Evolutionary conservation across 345 rosid genomes (phyloP).

Genomic region (Hirschfeldia incana): DNA sequence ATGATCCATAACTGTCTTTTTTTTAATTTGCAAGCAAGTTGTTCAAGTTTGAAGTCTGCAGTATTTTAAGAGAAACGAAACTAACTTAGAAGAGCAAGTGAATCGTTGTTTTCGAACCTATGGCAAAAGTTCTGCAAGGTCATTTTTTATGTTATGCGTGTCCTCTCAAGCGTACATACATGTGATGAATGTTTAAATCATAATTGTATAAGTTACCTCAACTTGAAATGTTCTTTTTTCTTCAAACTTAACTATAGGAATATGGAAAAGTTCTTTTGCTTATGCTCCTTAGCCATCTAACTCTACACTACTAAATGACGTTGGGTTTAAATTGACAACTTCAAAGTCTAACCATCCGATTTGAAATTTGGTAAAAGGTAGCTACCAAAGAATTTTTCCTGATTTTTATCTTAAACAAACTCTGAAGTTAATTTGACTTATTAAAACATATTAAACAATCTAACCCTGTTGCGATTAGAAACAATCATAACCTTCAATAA

Average conservation of each 20-base stretch:
- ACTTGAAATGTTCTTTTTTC: neutral
- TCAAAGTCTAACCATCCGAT: conserved; percentile 16
- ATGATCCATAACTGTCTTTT: neutral
- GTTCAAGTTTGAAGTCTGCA: too few relatives aligned
- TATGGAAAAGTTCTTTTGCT: conserved; percentile 12
- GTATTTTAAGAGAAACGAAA: too few relatives aligned
- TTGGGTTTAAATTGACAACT: conserved; percentile 22
- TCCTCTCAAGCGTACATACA: neutral
- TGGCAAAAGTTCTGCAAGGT: conserved; percentile 2
- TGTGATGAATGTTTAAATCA: neutral
- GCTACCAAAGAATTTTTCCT: conserved; percentile 26
- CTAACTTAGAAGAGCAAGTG: too few relatives aligned
- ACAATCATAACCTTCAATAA: conserved; percentile 8
- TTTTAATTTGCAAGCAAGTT: too few relatives aligned
- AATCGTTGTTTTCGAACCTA: neutral
- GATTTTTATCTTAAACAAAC: conserved; percentile 9
- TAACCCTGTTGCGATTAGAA: conserved; percentile 17
- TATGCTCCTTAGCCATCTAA: conserved; percentile 1
- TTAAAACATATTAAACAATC: neutral
- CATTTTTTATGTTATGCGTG: neutral
- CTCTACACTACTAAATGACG: conserved; percentile 5
- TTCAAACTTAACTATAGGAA: neutral
- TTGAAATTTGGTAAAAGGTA: neutral
- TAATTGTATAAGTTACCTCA: neutral
- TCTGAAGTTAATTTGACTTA: conserved; percentile 16